A percentile compares a stretch with the other conserved stretches of the same genome.
phyloP scores from a whole-genome alignment of 1,284 basidiomycete genomes.

The Pyrrhoderma noxium region DNA sequence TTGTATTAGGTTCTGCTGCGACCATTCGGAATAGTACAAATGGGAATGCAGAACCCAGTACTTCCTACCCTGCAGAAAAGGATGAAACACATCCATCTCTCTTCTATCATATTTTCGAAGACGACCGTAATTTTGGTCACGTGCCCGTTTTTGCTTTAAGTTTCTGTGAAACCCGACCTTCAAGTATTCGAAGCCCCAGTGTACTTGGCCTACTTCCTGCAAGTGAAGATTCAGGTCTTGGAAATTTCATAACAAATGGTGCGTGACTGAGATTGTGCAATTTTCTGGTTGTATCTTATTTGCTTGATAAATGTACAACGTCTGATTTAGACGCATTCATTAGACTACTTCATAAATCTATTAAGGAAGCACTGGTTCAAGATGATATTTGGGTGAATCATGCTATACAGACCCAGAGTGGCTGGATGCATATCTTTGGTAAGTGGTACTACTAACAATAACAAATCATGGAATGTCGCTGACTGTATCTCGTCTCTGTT shows the following conservation, averaged over 20 bases:
- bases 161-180: constrained; percentile 43
- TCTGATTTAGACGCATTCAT: constrained; percentile 46
- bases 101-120: constrained; percentile 56
- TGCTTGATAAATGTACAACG: background rate
- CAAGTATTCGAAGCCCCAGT: constrained; percentile 38
- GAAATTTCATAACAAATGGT: constrained; percentile 68
- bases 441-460: constrained; percentile 20
- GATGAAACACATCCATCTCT: constrained; percentile 58
- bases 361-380: constrained; percentile 46
- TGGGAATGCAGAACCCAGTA: background rate
- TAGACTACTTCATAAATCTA: constrained; percentile 48
- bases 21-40: no score
- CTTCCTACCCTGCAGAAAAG: constrained; percentile 2
- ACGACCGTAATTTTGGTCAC: constrained; percentile 32
- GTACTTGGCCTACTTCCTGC: constrained; percentile 70
- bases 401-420: constrained; percentile 56
- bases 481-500: no score
- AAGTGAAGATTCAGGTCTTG: constrained; percentile 41
- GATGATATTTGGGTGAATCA: constrained; percentile 62
- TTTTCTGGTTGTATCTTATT: background rate
- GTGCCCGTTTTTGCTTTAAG: constrained; percentile 55
- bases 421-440: constrained; percentile 85
- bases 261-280: constrained; percentile 23
- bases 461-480: no score
- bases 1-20: no score